Base-by-base conservation (phyloP, 441 rosid species). In the Daphne laureola region DNA sequence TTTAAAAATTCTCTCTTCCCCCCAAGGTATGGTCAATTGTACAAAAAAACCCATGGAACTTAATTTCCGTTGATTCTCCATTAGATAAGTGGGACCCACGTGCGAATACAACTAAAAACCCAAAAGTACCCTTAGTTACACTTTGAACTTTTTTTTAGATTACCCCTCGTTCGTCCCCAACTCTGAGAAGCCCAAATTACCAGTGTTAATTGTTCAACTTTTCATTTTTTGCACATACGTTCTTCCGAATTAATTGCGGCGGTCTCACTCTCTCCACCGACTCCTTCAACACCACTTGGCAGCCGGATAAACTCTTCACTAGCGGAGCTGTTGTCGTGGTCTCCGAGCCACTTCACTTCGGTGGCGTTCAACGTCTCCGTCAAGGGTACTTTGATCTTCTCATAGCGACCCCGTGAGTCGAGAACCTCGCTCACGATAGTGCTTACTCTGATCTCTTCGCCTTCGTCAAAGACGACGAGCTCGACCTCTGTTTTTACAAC, bases 361-460 rank as follows among this genome's bases (percentile, higher is more conserved):
- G n/a, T n/a, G 0, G 74, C 87, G 21, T 94, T 94, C 52, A 95
- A 90, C 52, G 83, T 66, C 52, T 87, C 99, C 59, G 85, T 94
- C 52, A 91, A 90, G 72, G 99, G 95, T 51, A 90, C 95, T 2
- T 43, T 78, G 17, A 95, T 90, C 63, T 94, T 86, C 80, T 83
- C 88, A 7, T 90, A 96, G 97, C 79, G 92, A 35, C 93, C 48
- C 95, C 97, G 6, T 90, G 99, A 97, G 57, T 59, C 1, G 90
- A 79, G 55, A 38, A 0, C 43, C 71, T 79, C 23, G 74, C 87
- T 13, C 91, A 80, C 14, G 83, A 79, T 53, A 96, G 97, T 26
- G 84, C 97, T 18, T 94, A 94, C 51, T 87, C 98, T 44, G 99
- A 94, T 78, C 94, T 90, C 26, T 80, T 83, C 58, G 90, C 88